Conservation (phyloP, 2,329 filamentous ascomycete species). For the Epicoccum sorghinum region DNA sequence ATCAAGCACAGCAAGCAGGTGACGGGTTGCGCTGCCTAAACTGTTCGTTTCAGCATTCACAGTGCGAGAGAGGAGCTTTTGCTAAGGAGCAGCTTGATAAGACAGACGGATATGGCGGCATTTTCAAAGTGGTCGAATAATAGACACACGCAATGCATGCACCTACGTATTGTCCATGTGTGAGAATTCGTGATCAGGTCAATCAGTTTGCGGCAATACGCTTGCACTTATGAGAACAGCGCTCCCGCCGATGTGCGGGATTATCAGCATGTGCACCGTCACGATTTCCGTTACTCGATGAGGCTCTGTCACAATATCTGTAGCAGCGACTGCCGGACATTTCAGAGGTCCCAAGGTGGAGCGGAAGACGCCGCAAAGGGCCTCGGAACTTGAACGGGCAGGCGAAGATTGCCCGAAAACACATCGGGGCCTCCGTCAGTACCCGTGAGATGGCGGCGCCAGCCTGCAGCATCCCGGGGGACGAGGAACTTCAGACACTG, state of each 20-base stretch:
- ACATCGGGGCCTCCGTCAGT: slow-evolving; percentile 33
- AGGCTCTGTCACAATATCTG: slow-evolving; percentile 11
- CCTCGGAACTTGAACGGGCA: slow-evolving; percentile 11
- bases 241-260: neutral
- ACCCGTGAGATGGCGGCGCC: slow-evolving; percentile 30
- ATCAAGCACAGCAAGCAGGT: slow-evolving; percentile 51
- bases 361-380: slow-evolving; percentile 10
- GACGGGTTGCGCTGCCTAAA: slow-evolving; percentile 52
- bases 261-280: neutral
- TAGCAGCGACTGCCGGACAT: neutral
- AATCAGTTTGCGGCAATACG: too few species aligned
- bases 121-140: too few species aligned
- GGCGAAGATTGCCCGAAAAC: neutral
- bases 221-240: neutral
- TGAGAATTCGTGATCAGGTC: too few species aligned
- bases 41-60: neutral
- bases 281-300: slow-evolving; percentile 14
- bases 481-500: slow-evolving; percentile 5
- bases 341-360: neutral
- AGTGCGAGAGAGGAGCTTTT: neutral
- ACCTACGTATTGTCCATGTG: too few species aligned
- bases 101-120: too few species aligned
- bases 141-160: too few species aligned
- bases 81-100: neutral
- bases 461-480: slow-evolving; percentile 28